phyloP scores from a whole-genome alignment of 495 filamentous ascomycete genomes.

The Penicillium dipodomyicola region DNA sequence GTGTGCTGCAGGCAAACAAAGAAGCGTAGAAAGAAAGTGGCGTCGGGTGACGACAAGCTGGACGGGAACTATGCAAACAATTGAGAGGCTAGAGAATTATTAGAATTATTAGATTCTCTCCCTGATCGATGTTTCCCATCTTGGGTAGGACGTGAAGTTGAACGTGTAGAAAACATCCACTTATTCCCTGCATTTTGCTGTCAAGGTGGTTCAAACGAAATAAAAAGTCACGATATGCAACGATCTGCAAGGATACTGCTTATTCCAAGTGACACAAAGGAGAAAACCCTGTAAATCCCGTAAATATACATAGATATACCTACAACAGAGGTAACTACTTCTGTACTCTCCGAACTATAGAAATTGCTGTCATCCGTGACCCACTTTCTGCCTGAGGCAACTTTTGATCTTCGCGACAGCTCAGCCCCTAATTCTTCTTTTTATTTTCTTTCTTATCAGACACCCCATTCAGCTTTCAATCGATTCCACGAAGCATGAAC shows the following conservation, averaged over 20 bases:
- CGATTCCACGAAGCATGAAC: background rate
- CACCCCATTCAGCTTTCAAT: background rate
- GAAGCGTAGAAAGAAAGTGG: background rate
- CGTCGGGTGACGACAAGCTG: background rate
- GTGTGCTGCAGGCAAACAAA: conserved; percentile 10
- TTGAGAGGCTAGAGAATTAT: background rate
- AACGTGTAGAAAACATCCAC: background rate
- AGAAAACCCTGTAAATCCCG: no score
- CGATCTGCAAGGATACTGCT: background rate
- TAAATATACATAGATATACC: background rate
- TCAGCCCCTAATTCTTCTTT: conserved; percentile 5
- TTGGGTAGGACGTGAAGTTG: background rate
- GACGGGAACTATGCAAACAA: background rate
- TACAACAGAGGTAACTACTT: background rate
- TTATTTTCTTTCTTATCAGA: background rate
- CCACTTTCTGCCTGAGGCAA: conserved; percentile 5
- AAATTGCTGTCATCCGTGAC: background rate
- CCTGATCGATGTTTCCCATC: background rate
- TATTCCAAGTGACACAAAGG: background rate
- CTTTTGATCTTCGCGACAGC: background rate
- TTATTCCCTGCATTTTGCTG: background rate
- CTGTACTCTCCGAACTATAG: background rate
- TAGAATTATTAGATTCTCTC: background rate
- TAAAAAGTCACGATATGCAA: background rate
- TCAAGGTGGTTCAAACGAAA: background rate